Evolutionary conservation across 257 asterid genomes (phyloP), one percentile per base, ranked within the genome.

Genomic region (Solanum corneliomulleri): DNA sequence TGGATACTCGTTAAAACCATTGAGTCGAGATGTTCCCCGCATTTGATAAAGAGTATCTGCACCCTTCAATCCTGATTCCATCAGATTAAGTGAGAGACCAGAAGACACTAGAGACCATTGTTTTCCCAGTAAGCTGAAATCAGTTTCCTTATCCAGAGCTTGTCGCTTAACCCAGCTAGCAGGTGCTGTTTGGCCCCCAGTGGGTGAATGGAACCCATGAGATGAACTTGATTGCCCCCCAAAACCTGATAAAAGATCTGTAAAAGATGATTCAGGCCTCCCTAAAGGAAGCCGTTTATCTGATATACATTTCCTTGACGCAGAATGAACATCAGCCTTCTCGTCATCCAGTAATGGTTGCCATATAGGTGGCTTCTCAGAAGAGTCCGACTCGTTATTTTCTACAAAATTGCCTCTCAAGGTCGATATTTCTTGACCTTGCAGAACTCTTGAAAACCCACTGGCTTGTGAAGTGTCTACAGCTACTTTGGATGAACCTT

Each of bases 341-440:
- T 91, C 97, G 41, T 92, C 95, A 69, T 94, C 97, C 86, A 93
- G 31, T 44, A 94, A 86, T 68, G 94, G 92, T 41, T 91, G 90
- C 96, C 94, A 92, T 62, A 76, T 62, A 10, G 89, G 87, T 76
- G 93, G 95, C 92, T 94, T 97, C 68, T 94, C 97, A 49, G 94
- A 88, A 85, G 98, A 92, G 16, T 95, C 95, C 11, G 94, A 92
- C 80, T 93, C 98, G 16, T 90, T 92, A 89, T 88, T 90, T 90
- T 95, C 98, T 0, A 91, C 89, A 88, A 93, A 88, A 85, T 92
- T 86, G 77, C 95, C 94, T 91, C 95, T 91, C 95, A 95, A 92
- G 95, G 98, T 93, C 92, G 91, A 91, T 60, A 87, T 85, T 93
- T 97, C 98, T 94, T 95, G 98, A 93, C 97, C 96, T 93, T 94